phyloP scores from a whole-genome alignment of 179 eudicot species.

The Beta corolliflora region DNA sequence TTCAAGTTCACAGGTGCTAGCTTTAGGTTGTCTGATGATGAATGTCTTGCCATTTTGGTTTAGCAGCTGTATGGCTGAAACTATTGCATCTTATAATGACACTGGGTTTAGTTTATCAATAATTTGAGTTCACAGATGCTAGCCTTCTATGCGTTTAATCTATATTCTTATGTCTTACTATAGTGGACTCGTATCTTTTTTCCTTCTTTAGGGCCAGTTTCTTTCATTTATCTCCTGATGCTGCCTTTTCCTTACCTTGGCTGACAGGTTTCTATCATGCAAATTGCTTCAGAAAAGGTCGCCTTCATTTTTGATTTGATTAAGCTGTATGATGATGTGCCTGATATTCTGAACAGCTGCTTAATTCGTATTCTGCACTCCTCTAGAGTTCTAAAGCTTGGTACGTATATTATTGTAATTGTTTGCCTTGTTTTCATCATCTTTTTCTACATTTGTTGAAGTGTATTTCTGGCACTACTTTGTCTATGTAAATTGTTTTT shows the following conservation, averaged over 20 bases:
- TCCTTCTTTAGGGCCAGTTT: not conserved
- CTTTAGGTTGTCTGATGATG: not conserved
- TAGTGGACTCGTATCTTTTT: not conserved
- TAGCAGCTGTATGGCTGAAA: not conserved
- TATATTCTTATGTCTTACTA: no score
- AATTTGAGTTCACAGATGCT: not conserved
- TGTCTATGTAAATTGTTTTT: not conserved
- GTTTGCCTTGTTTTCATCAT: not conserved
- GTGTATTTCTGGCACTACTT: not conserved
- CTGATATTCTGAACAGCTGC: slow-evolving; percentile 72
- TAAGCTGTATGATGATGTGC: slow-evolving; percentile 65
- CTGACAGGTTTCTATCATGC: slow-evolving; percentile 94
- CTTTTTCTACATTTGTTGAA: not conserved
- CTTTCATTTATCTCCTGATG: not conserved
- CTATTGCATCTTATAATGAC: not conserved
- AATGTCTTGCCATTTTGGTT: not conserved
- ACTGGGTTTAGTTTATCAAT: not conserved
- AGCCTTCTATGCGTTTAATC: no score
- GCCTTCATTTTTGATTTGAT: slow-evolving; percentile 88
- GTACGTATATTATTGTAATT: slow-evolving; percentile 41
- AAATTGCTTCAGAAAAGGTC: slow-evolving; percentile 81
- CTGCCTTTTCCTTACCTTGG: slow-evolving; percentile 8
- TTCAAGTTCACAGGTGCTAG: not conserved
- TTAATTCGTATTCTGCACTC: slow-evolving; percentile 78
- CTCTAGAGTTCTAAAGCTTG: slow-evolving; percentile 82